Evolutionary conservation across 192 early-diverging fungal species (phyloP), one percentile per base, ranked within the genome.

Genomic region (Podila verticillata): DNA sequence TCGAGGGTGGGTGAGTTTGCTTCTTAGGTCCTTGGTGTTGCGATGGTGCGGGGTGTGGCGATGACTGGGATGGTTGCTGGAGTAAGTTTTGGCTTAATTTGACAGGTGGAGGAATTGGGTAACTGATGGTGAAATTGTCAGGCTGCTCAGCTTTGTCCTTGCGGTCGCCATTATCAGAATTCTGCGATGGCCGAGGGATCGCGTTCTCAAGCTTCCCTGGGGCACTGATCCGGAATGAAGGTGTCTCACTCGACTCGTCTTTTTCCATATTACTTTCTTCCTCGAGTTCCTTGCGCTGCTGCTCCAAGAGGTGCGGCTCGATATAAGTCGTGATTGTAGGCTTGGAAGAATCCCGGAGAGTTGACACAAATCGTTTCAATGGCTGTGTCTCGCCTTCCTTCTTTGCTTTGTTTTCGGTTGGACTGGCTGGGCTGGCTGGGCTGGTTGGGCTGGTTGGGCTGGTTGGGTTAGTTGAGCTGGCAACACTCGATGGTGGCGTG

Each of bases 251-350:
- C 10, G 30, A 61, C 6, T 71, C 51, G 2, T 63, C 32, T 5
- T 26, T 54, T 3, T 62, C 60, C 9, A 39, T 49, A 35, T 44
- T 58, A 4, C 56, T 24, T 17, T 54, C 57, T 6, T 71, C 68
- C 22, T 79, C 65, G 22, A 71, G 30, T n/a, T 79, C 75, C 48
- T 28, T 71, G 19, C 69, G 75, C 35, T 79, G 77, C 57, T 80
- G 77, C 48, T 80, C 77, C 47, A 80, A 57, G 24, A 80, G 61
- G 39, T 80, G 77, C 5, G 77, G 77, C 35, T 72, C 77, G 24
- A 80, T 30, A 31, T 80, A 80, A 7, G 77, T 80, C 10, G 77
- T 80, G 56, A 80, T 80, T 3, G 77, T 80, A 1, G 77, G 77
- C 13, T 80, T 80, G n/a, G 77, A 80, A 1, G 70, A 35, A 30